Percentiles rank a stretch among this genome's conserved stretches.
phyloP scores from a whole-genome alignment of 345 rosid species.

The Lepidium didymum region DNA sequence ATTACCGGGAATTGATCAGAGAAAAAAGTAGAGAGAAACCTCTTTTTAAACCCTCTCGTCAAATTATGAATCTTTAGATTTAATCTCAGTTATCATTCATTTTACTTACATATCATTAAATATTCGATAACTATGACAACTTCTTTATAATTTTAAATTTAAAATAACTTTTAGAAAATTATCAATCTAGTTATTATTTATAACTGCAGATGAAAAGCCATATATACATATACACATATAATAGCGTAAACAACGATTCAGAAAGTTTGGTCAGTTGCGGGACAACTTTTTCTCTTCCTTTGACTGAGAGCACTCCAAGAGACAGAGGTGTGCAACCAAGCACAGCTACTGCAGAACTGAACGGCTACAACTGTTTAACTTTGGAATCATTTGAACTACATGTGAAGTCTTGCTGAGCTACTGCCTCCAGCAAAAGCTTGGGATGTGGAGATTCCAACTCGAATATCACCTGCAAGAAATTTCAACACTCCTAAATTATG shows the following conservation, averaged over 20 bases:
- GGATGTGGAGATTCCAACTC: slow-evolving; percentile 61
- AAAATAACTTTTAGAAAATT: too few species aligned
- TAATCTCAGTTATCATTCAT: too few species aligned
- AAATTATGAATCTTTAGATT: too few species aligned
- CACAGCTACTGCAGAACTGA: background rate
- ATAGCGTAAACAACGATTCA: background rate
- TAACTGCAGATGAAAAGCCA: too few species aligned
- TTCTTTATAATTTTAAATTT: too few species aligned
- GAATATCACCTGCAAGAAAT: slow-evolving; percentile 44
- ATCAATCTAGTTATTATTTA: too few species aligned
- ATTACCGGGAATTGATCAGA: too few species aligned
- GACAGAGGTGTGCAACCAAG: background rate
- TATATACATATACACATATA: too few species aligned
- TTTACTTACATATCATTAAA: too few species aligned
- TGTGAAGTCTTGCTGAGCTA: slow-evolving; percentile 46
- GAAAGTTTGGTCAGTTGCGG: background rate
- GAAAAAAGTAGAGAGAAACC: too few species aligned
- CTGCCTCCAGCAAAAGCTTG: slow-evolving; percentile 41
- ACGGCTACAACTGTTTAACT: slow-evolving; percentile 27
- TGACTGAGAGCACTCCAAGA: background rate
- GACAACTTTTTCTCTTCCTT: background rate
- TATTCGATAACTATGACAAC: too few species aligned
- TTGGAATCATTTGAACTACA: slow-evolving; percentile 43
- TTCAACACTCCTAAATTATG: background rate
- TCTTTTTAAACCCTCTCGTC: too few species aligned